Evolutionary conservation across 2,329 filamentous ascomycete genomes (phyloP).

Genomic region (Botryotinia calthae): DNA sequence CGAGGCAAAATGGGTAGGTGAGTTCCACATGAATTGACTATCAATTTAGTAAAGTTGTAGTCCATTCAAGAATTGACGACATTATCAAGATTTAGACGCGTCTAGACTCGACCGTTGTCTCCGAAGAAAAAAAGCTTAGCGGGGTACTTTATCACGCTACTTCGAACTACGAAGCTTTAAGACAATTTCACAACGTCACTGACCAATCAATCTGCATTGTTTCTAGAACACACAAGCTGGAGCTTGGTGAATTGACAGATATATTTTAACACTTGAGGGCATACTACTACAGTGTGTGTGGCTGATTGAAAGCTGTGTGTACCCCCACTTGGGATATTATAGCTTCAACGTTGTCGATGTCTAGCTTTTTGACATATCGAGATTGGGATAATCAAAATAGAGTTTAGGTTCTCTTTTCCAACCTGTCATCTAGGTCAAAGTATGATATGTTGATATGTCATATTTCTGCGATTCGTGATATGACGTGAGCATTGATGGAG

Average conservation of each 20-base stretch:
- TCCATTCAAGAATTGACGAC: background rate
- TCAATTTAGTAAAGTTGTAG: background rate
- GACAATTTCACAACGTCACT: background rate
- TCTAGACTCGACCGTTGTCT: background rate
- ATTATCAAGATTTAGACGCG: background rate
- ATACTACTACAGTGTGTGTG: background rate
- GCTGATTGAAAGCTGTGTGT: background rate
- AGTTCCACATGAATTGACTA: no score
- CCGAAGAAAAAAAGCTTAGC: background rate
- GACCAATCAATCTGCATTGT: background rate
- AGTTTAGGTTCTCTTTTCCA: fast-evolving
- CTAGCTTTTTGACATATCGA: background rate
- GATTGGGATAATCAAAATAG: background rate
- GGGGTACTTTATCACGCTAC: background rate
- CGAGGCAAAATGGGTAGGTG: background rate
- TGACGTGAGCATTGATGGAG: background rate
- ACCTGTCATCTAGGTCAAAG: background rate
- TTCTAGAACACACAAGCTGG: background rate
- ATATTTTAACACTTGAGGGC: background rate
- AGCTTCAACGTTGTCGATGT: background rate
- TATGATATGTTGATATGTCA: background rate
- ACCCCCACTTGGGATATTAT: background rate
- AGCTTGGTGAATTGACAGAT: background rate
- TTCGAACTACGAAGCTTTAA: background rate
- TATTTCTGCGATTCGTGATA: background rate